Evolutionary conservation across 345 rosid species (phyloP), one percentile per base, ranked within the genome.

Genomic region (Turritis glabra): DNA sequence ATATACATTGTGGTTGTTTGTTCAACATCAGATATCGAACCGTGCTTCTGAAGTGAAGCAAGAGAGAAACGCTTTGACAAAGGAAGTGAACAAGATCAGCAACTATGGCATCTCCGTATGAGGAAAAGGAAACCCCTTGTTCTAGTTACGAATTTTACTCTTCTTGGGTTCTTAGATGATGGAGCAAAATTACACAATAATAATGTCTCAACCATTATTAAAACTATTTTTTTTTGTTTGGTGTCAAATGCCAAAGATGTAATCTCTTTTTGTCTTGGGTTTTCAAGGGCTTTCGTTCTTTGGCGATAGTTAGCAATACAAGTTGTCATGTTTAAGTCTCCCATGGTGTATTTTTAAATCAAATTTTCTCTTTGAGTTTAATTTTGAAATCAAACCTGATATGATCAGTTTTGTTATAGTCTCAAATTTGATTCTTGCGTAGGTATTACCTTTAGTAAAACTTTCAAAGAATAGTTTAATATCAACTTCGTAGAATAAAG

Each of bases 1-100:
- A 33, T 35, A 23, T 26, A 48, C 33, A 29, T 23, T 41, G 51
- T 33, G 30, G 50, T 47, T 2, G 8, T 23, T 66, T 65, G 35
- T 59, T 72, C 1, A 41, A 64, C 47, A 32, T 71, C 96, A 96
- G 98, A 90, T 89, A 51, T 84, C 90, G 32, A 82, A 66, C 66
- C 82, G 92, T 26, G 91, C 88, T 52, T 83, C 87, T 0, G 92
- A 89, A 83, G 85, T 86, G 10, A 92, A 87, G 81, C 84, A 76
- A 69, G 96, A 92, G 81, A 82, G 77, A 82, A 87, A 79, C 63
- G 87, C 80, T 54, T 79, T 92, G 85, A 80, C 74, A 26, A 89
- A 89, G 82, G 94, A 85, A 85, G 93, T 96, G 51, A 81, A 87
- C 62, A 92, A 90, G 82, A 96, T 96, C 78, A 90, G 96, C 64